Conservation (phyloP, 73 alveolate species). For the Urostyla sp. region DNA sequence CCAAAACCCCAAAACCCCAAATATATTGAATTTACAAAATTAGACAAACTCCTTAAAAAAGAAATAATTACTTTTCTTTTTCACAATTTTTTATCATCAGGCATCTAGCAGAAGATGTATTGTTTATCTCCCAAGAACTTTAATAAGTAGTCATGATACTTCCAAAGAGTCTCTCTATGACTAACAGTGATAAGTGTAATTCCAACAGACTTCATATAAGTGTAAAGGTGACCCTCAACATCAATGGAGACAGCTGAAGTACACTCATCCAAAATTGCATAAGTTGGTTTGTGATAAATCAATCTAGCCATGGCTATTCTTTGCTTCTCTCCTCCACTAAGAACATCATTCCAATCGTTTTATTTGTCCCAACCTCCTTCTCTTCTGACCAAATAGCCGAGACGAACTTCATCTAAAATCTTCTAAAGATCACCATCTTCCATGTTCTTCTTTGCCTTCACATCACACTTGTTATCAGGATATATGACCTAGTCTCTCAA, state of each 20-base stretch:
- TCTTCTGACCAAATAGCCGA: constrained; percentile 81
- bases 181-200: constrained; percentile 92
- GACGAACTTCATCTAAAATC: constrained; percentile 77
- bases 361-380: constrained; percentile 84
- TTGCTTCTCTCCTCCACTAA: constrained; percentile 95
- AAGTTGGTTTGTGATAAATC: constrained; percentile 90
- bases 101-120: constrained; percentile 45
- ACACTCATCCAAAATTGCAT: constrained; percentile 94
- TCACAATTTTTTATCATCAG: constrained; percentile 47
- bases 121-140: constrained; percentile 81
- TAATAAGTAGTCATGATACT: constrained; percentile 89
- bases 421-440: constrained; percentile 75
- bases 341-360: constrained; percentile 91
- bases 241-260: constrained; percentile 91
- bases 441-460: constrained; percentile 47
- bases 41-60: too few relatives aligned
- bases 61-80: too few relatives aligned
- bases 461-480: constrained; percentile 81
- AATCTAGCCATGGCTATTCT: constrained; percentile 96
- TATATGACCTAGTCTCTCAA: constrained; percentile 91
- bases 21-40: too few relatives aligned
- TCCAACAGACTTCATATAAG: constrained; percentile 78
- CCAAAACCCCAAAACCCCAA: too few relatives aligned
- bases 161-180: constrained; percentile 90
- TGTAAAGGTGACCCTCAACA: constrained; percentile 88